Base-by-base conservation (phyloP, 495 filamentous ascomycete genomes). In the Aspergillus hancockii region DNA sequence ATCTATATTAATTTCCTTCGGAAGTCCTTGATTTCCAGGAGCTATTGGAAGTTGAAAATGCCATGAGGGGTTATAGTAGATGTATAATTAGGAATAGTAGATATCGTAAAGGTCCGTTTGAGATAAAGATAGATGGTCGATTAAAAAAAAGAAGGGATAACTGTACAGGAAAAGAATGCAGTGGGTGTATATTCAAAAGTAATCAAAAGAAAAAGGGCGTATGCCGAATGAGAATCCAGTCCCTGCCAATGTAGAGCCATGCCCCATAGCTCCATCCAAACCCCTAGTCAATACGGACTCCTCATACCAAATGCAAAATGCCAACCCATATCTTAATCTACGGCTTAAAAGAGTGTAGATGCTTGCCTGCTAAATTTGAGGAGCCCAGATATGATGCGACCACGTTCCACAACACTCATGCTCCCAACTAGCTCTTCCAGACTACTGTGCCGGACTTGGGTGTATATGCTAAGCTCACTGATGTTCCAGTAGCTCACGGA, bases 401-500 rank as follows among this genome's bases (percentile, higher is more conserved):
- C 22, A 23, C 19, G 32, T 16, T 23, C n/a, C 38, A 41, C 12
- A 41, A 41, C 10, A n/a, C 38, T 41, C 3, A 14, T 41, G 5
- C 3, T 3, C 38, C 46, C 46, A 25, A 19, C n/a, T 12, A 23
- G 14, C 46, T 25, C 46, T 41, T 38, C n/a, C 21, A 10, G 14
- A 5, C 9, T 40, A 21, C 36, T 22, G 19, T 3, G 8, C 36
- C 49, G 18, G 28, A 52, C n/a, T 19, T 6, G n/a, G 8, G 19
- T 16, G 36, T 36, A 34, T 40, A 28, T 34, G n/a, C 18, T 13
- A 25, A 21, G 23, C 46, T 69, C 52, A 71, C 61, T 72, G 57
- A 25, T 68, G 59, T 34, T 70, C 60, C 50, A 72, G 69, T 8
- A 81, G 50, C 14, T 71, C 69, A 40, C 60, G 57, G 25, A 82